Evolutionary conservation across 2,329 filamentous ascomycete species (phyloP), one percentile per base, ranked within the genome.

Genomic region (Nectriaceae sp.): DNA sequence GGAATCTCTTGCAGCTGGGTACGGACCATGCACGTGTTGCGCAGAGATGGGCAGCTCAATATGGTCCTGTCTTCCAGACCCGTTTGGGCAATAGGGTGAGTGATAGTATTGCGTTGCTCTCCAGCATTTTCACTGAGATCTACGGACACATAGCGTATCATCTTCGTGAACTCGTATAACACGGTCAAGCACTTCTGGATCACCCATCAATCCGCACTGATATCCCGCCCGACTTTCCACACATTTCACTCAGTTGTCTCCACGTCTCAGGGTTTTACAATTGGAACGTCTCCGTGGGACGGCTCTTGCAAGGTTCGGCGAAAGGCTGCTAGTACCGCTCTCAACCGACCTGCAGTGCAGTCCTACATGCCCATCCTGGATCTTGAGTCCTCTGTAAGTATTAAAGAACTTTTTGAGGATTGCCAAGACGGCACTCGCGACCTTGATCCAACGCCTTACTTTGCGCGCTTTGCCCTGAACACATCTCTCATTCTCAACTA

Each of bases 311-410:
- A 92, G 67, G 75, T 78, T 20, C 80, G 88, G 10, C 82, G 89
- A 53, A 92, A 90, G 72, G 88, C 87, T 0, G 89, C 88, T 2
- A 88, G 87, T 4, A 90, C 88, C 4, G 88, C 89, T 0, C 76
- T 93, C 19, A 92, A 92, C 65, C 79, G 86, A 0, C 88, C 88
- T 0, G 84, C 88, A 0, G 82, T 89, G 1, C 86, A 90, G 61
- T 85, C 84, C 0, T 93, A 93, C 65, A 88, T 91, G 82, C 88
- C 89, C 0, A 89, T 91, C 57, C 84, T 93, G 42, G 89, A 93
- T 57, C 81, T 91, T 21, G 89, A 93, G 65, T 83, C 84, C 21
- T 84, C 78, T 13, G 78, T 81, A 13, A 88, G 85, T 46, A 86
- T 93, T 68, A 84, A 83, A 54, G 88, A 93, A 58, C 76, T 93